These are phyloP conservation scores for Diplodia corticola DNA, from an alignment of 2,329 filamentous ascomycete species.

Conservation along the genomic window DNA sequence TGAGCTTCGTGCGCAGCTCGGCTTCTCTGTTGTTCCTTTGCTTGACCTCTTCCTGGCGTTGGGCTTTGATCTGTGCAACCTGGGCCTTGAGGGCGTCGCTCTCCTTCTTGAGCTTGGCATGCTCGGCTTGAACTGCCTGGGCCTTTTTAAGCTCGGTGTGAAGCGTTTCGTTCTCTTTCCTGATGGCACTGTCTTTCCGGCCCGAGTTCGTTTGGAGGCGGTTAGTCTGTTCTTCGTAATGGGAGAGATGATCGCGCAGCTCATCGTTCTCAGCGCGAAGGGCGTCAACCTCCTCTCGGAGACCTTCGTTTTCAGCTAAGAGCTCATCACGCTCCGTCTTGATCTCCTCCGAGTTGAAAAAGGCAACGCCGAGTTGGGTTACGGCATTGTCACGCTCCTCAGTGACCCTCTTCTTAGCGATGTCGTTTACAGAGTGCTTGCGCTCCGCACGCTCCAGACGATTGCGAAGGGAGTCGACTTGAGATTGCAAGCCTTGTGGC, in stretches of 20 bases:
- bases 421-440: constrained; percentile 63
- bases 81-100: constrained; percentile 71
- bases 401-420: constrained; percentile 62
- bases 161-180: constrained; percentile 37
- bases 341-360: constrained; percentile 56
- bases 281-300: constrained; percentile 36
- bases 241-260: constrained; percentile 35
- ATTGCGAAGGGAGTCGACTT: constrained; percentile 60
- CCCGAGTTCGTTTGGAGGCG: constrained; percentile 38
- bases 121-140: constrained; percentile 33
- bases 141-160: constrained; percentile 32
- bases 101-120: constrained; percentile 65
- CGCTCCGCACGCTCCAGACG: constrained; percentile 64
- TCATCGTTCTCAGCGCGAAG: constrained; percentile 30
- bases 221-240: constrained; percentile 38
- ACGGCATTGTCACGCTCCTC: constrained; percentile 67
- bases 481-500: constrained; percentile 56
- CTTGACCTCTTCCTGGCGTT: constrained; percentile 57
- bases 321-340: constrained; percentile 48
- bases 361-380: constrained; percentile 62
- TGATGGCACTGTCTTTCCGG: constrained; percentile 36
- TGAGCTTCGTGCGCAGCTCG: constrained; percentile 36
- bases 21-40: constrained; percentile 37
- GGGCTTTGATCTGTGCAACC: constrained; percentile 71
- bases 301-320: constrained; percentile 37